Evolutionary conservation across 2,329 filamentous ascomycete genomes (phyloP).

Genomic region (Xenoacremonium recifei): DNA sequence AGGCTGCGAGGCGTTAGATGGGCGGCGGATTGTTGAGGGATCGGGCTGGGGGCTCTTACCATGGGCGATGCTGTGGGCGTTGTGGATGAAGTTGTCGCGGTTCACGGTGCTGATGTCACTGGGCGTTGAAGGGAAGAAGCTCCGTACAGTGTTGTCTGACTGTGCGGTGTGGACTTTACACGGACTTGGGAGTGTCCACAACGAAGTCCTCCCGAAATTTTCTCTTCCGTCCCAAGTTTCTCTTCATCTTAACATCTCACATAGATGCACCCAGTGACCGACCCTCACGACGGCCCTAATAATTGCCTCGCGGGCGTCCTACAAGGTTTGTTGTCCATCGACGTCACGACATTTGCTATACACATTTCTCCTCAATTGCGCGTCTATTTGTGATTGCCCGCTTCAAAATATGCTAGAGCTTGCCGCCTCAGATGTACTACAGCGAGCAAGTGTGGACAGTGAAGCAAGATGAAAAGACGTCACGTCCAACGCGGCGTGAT

Average conservation of each 20-base stretch:
- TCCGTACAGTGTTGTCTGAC: neutral
- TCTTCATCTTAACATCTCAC: neutral
- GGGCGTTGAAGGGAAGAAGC: neutral
- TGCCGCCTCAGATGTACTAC: conserved; percentile 54
- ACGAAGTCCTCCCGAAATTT: conserved; percentile 14
- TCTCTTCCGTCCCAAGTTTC: neutral
- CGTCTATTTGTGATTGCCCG: conserved; percentile 20
- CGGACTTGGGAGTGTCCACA: conserved; percentile 16
- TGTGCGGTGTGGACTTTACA: rapidly evolving
- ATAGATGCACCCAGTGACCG: neutral
- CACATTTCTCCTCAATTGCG: conserved; percentile 1
- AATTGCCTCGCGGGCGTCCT: conserved; percentile 11
- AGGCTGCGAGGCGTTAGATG: conserved; percentile 35
- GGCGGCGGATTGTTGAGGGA: neutral
- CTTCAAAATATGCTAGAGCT: conserved; percentile 68
- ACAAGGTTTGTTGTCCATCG: conserved; percentile 17
- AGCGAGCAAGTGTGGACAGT: conserved; percentile 68
- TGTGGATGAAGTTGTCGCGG: neutral
- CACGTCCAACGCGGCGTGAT: conserved; percentile 21
- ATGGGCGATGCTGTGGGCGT: neutral
- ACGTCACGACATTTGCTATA: neutral
- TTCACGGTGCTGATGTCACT: conserved; percentile 20
- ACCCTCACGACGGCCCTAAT: conserved; percentile 2
- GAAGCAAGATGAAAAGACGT: conserved; percentile 58
- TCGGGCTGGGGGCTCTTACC: too few relatives aligned